phyloP scores from a whole-genome alignment of 495 filamentous ascomycete species.

The Ascodesmis nigricans region DNA sequence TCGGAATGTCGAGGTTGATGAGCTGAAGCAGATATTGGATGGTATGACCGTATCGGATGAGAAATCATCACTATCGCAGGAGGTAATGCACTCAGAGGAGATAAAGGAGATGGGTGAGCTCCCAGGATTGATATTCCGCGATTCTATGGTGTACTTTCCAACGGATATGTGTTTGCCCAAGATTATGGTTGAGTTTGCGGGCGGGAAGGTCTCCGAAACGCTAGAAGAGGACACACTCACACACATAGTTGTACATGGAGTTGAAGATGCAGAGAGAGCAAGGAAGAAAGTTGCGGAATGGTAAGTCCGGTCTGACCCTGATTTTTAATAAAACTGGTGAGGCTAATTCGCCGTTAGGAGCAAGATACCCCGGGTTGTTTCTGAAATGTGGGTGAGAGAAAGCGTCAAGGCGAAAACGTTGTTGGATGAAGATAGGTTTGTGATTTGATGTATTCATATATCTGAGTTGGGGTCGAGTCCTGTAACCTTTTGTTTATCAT shows the following conservation, averaged over 20 bases:
- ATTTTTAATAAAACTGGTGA: background rate
- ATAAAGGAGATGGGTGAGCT: slow-evolving; percentile 26
- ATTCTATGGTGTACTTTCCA: slow-evolving; percentile 36
- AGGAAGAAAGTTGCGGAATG: slow-evolving; percentile 26
- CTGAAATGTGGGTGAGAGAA: slow-evolving; percentile 47
- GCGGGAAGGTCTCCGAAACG: slow-evolving; percentile 30
- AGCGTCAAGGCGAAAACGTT: slow-evolving; percentile 60
- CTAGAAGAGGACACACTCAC: slow-evolving; percentile 33
- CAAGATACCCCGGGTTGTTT: slow-evolving; percentile 49
- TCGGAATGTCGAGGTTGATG: slow-evolving; percentile 41
- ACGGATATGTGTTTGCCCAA: slow-evolving; percentile 8
- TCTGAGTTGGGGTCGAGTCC: too few relatives aligned
- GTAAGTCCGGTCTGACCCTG: slow-evolving; percentile 21
- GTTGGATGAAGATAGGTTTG: slow-evolving; percentile 55
- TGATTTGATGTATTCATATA: too few relatives aligned
- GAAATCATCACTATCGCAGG: background rate
- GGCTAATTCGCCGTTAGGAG: slow-evolving; percentile 7
- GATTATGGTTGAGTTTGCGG: slow-evolving; percentile 37
- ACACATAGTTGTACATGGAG: slow-evolving; percentile 38
- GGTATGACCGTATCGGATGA: slow-evolving; percentile 22
- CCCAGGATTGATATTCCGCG: slow-evolving; percentile 45
- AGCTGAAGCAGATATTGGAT: slow-evolving; percentile 37
- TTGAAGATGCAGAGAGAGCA: slow-evolving; percentile 22
- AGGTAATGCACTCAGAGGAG: slow-evolving; percentile 4
- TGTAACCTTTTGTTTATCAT: too few relatives aligned